Base-by-base conservation (phyloP, 192 early-diverging fungal species). In the Rhizophagus clarus region DNA sequence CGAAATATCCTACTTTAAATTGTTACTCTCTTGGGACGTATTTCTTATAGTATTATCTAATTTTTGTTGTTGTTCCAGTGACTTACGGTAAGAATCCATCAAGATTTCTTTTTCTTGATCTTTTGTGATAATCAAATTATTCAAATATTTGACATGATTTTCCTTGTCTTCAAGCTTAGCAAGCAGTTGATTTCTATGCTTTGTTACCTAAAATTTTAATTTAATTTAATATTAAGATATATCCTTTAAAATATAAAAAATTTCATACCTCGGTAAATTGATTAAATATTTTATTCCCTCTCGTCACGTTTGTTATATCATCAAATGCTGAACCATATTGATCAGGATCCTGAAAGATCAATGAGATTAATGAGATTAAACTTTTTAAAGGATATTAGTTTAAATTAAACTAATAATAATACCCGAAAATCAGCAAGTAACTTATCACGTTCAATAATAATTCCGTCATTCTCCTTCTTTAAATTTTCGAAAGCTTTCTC, bases 31-130 rank as follows among this genome's bases (percentile, higher is more conserved):
- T 45, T 45, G 9, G 10, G 42, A 45, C 12, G 42, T 12, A 45
- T 40, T 40, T 40, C 8, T 40, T 63, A 37, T 37, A 4, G 4
- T 37, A 37, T 4, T 37, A 37, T 37, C 34, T 37, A 37, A 37
- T 37, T 40, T 40, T 40, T 40, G 37, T 5, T 40, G 37, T 40
- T 62, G 0, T 5, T n/a, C 14, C 61, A 62, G 17, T 62, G 24
- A 24, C 26, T 63, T 63, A 63, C 14, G 17, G 24, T 62, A 62
- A n/a, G 61, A 62, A 62, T 24, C 26, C n/a, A 63, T 63, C 26
- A 63, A 63, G 26, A 24, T 63, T 28, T 63, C 62, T 63, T 63
- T 63, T 63, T 63, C 62, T 24, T 63, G 62, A 28, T 63, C 62
- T 28, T 63, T 63, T 28, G 22, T 63, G 22, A 28, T n/a, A 24